A percentile compares a stretch with the other conserved stretches of the same genome.
Evolutionary conservation across 2,329 filamentous ascomycete genomes (phyloP).

Genomic region (Penicillium sp.): DNA sequence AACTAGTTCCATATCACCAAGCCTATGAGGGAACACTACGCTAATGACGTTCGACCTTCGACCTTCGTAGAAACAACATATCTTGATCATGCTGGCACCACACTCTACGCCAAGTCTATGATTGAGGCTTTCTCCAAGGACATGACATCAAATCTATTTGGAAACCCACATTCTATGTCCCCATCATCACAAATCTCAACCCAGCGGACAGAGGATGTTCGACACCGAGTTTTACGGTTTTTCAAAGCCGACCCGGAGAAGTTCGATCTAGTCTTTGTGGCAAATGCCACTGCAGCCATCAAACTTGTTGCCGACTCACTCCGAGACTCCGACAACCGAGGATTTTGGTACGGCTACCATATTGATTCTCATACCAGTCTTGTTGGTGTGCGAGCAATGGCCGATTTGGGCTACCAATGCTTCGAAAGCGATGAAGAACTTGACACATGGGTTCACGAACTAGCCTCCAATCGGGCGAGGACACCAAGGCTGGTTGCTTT

Average conservation of each 20-base stretch:
- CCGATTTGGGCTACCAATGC: slow-evolving; percentile 55
- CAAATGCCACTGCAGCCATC: slow-evolving; percentile 85
- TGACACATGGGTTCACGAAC: slow-evolving; percentile 55
- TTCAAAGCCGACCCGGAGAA: slow-evolving; percentile 74
- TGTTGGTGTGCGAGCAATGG: slow-evolving; percentile 71
- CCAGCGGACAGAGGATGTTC: slow-evolving; percentile 66
- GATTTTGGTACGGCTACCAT: slow-evolving; percentile 80
- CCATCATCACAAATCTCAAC: slow-evolving; percentile 71
- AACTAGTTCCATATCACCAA: not conserved
- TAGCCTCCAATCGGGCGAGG: slow-evolving; percentile 13
- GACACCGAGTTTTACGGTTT: slow-evolving; percentile 64
- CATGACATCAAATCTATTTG: slow-evolving; percentile 71
- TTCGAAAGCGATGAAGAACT: slow-evolving; percentile 60
- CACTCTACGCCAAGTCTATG: slow-evolving; percentile 70
- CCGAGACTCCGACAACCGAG: slow-evolving; percentile 55
- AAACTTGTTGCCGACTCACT: slow-evolving; percentile 80
- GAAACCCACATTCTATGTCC: slow-evolving; percentile 88
- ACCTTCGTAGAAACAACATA: slow-evolving; percentile 61
- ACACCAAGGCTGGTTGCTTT: slow-evolving; percentile 62
- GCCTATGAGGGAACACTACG: not conserved
- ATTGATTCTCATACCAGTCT: slow-evolving; percentile 79
- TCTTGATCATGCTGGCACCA: slow-evolving; percentile 94
- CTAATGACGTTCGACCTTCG: slow-evolving; percentile 3
- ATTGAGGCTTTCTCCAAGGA: slow-evolving; percentile 74
- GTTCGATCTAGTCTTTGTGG: slow-evolving; percentile 85